Evolutionary conservation across 768 basidiomycete genomes (phyloP).

Genomic region (Russula abietina): DNA sequence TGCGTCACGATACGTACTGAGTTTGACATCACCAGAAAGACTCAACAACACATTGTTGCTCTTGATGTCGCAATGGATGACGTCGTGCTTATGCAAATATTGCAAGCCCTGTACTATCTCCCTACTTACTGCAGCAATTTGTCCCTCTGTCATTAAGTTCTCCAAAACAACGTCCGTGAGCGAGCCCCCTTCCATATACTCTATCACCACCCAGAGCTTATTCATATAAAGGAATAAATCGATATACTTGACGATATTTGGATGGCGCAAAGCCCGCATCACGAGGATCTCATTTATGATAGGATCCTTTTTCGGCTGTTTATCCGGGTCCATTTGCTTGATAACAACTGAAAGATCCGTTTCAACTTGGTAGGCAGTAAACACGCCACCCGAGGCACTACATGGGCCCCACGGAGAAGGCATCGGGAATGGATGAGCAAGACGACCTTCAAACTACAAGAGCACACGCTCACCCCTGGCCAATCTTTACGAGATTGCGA

Average conservation of each 20-base stretch:
- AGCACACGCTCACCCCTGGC: conserved; percentile 74
- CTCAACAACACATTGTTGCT: too few species aligned
- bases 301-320: conserved; percentile 99
- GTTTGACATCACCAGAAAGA: conserved; percentile 96
- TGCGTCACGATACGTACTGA: conserved; percentile 58
- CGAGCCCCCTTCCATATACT: conserved; percentile 97
- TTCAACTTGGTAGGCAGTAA: conserved; percentile 94
- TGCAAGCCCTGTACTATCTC: conserved; percentile 91
- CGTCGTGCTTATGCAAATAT: conserved; percentile 93
- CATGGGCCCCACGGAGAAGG: too few species aligned
- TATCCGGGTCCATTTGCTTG: conserved; percentile 99
- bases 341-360: conserved; percentile 93
- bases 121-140: conserved; percentile 86
- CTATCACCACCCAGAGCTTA: conserved; percentile 99
- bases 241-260: conserved; percentile 99
- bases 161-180: conserved; percentile 94
- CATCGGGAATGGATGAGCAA: neutral
- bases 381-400: too few species aligned
- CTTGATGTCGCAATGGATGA: conserved; percentile 99
- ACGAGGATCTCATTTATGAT: conserved; percentile 97
- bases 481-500: too few species aligned
- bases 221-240: conserved; percentile 98
- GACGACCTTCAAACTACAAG: conserved; percentile 1
- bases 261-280: conserved; percentile 95
- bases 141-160: conserved; percentile 64